Percentiles rank a stretch among this genome's conserved stretches.
Evolutionary conservation across 176 grass and related monocot genomes (phyloP).

Genomic region (Juncus effusus): DNA sequence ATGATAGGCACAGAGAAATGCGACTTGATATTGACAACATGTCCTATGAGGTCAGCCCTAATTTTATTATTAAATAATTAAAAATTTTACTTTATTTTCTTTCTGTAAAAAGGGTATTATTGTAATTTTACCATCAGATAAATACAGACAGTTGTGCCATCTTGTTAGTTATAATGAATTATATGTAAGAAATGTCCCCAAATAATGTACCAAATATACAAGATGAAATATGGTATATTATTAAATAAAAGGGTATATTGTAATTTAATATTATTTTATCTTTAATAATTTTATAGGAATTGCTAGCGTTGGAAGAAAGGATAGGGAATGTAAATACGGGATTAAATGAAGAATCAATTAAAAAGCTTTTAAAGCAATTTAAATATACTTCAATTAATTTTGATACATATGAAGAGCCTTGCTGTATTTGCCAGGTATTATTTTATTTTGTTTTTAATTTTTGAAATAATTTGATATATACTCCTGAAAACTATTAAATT

Average conservation of each 20-base stretch:
- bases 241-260: not conserved
- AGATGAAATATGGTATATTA: too few species aligned
- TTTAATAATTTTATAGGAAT: conserved; percentile 22
- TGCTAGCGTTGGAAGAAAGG: conserved; percentile 34
- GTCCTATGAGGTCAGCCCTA: conserved; percentile 35
- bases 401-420: conserved; percentile 26
- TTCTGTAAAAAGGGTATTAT: too few species aligned
- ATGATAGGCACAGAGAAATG: conserved; percentile 39
- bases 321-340: conserved; percentile 37
- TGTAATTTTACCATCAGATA: too few species aligned
- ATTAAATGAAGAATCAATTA: conserved; percentile 22
- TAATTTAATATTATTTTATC: conserved; percentile 15
- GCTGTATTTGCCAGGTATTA: conserved; percentile 35
- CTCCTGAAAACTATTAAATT: not conserved
- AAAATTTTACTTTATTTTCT: not conserved
- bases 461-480: not conserved
- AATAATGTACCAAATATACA: too few species aligned
- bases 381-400: conserved; percentile 19
- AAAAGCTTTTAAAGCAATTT: conserved; percentile 24
- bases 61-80: not conserved
- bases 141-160: too few species aligned
- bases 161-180: too few species aligned
- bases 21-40: conserved; percentile 36
- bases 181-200: too few species aligned
- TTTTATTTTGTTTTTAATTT: conserved; percentile 2